Evolutionary conservation across 169 alveolate genomes (phyloP).

Genomic region (Plasmodium malariae): DNA sequence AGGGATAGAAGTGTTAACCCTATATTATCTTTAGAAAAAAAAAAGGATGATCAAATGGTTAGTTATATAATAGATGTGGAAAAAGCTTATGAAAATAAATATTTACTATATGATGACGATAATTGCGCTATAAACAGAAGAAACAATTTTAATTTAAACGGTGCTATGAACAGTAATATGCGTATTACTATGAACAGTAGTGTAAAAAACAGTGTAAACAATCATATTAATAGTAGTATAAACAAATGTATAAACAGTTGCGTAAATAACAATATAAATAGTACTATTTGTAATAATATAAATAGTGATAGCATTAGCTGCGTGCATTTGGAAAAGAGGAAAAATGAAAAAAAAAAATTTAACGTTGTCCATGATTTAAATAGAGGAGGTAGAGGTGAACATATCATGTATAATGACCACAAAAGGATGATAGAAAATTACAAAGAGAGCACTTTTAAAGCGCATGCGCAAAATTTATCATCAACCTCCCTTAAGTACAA

Average conservation of each 20-base stretch:
- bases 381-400: too few relatives aligned
- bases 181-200: too few relatives aligned
- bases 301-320: neutral
- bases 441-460: neutral
- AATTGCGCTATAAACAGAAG: too few relatives aligned
- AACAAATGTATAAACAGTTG: neutral
- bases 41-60: constrained; percentile 16
- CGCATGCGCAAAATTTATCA: neutral
- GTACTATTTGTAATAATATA: too few relatives aligned
- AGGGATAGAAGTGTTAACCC: neutral
- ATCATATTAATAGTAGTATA: too few relatives aligned
- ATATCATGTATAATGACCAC: constrained; percentile 1
- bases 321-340: neutral
- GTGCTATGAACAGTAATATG: too few relatives aligned
- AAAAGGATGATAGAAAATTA: constrained; percentile 24
- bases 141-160: too few relatives aligned
- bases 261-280: too few relatives aligned
- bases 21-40: neutral
- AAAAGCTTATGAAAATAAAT: constrained; percentile 35
- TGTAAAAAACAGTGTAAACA: too few relatives aligned
- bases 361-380: too few relatives aligned
- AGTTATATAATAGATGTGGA: constrained; percentile 44
- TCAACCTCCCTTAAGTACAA: neutral
- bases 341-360: too few relatives aligned
- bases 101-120: constrained; percentile 7